These are phyloP conservation scores for Neurospora sublineolata DNA, from an alignment of 495 filamentous ascomycete genomes.

Conservation along the genomic window DNA sequence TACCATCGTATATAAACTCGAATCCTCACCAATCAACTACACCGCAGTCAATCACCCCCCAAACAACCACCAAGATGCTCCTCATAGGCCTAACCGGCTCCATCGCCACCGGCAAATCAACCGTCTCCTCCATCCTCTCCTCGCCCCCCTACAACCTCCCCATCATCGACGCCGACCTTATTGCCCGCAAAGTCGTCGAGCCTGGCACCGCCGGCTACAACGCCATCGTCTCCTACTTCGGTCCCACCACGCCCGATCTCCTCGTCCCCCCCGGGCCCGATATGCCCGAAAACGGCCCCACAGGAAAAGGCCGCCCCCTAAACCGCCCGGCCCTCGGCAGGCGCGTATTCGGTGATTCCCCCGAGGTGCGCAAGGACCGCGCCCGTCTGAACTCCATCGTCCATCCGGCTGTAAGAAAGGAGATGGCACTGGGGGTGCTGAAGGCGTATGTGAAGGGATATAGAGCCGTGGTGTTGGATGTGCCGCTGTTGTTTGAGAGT, in stretches of 20 bases:
- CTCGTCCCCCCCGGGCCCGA: slow-evolving; percentile 42
- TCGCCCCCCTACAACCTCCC: slow-evolving; percentile 73
- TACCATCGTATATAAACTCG: not conserved
- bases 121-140: slow-evolving; percentile 74
- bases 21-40: not conserved
- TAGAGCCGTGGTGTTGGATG: slow-evolving; percentile 86
- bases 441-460: slow-evolving; percentile 55
- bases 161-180: slow-evolving; percentile 86
- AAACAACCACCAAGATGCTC: slow-evolving; percentile 52
- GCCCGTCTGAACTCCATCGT: slow-evolving; percentile 76
- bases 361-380: slow-evolving; percentile 53
- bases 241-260: slow-evolving; percentile 69
- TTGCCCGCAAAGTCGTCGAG: slow-evolving; percentile 83
- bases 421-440: slow-evolving; percentile 58
- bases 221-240: slow-evolving; percentile 68
- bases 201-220: slow-evolving; percentile 76
- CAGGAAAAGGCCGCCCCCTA: slow-evolving; percentile 52
- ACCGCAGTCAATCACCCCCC: not conserved
- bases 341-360: slow-evolving; percentile 67
- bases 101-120: slow-evolving; percentile 96
- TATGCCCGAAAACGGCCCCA: slow-evolving; percentile 32
- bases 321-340: slow-evolving; percentile 78
- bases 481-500: slow-evolving; percentile 83
- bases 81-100: slow-evolving; percentile 94
- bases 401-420: slow-evolving; percentile 71